Evolutionary conservation across 768 basidiomycete genomes (phyloP), one percentile per base, ranked within the genome.

Genomic region (Suillus americanus): DNA sequence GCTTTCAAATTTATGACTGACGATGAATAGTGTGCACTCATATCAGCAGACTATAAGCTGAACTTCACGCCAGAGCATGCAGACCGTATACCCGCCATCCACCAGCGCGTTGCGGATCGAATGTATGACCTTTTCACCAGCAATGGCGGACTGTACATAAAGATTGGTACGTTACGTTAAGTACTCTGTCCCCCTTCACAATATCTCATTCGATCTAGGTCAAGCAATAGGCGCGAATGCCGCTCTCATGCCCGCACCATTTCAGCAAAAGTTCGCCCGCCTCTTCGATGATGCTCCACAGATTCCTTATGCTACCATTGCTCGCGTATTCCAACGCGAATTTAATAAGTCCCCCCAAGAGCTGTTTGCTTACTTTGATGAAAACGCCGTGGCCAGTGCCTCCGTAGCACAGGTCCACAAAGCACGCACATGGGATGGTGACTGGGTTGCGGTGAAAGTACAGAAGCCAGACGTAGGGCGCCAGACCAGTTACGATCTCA

Each of bases 341-440:
- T 89, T 93, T 10, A 90, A 89, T 1, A 76, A 82, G 2, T 84
- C 85, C 0, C 89, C 91, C 1, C 84, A 82, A 30, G 92, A 91
- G 20, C 77, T 95, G 2, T 97, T 97, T 69, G 88, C 87, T 41
- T 78, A 83, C 13, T 97, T 97, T 65, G 90, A 94, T 62, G 82
- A 88, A 66, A 72, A 83, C 3, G 89, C 95, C 0, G 79, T 92
- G 1, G 95, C 95, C 0, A 93, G 91, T 66, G 96, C 96, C 2
- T 92, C 91, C 69, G 90, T 98, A 64, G 95, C 95, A 0, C 96
- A 97, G 73, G 96, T 97, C 0, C 95, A 97, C 72, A 83, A 84
- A 53, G 96, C 96, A 5, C 80, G 75, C n/a, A 72, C 89, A 48
- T 82, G 79, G 67, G 74, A 64, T 25, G 78, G 75, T 38, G 79